phyloP scores from a whole-genome alignment of 2,329 filamentous ascomycete species.

The Aureobasidium sp. region DNA sequence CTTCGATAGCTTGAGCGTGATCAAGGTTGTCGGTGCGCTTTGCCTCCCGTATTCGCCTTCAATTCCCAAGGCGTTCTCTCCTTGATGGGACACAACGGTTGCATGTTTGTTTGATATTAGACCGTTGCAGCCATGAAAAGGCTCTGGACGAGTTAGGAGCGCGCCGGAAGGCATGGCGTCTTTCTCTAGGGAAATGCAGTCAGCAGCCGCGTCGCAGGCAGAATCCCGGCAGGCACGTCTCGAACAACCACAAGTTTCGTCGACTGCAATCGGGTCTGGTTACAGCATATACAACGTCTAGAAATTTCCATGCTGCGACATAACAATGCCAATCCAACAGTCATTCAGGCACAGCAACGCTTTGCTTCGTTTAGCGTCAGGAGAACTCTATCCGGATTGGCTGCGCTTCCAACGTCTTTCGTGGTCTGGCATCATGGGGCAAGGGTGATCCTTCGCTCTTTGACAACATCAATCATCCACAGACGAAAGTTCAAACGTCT shows the following conservation, averaged over 20 bases:
- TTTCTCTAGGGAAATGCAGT: not conserved
- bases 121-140: slow-evolving; percentile 10
- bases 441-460: not conserved
- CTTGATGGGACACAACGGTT: slow-evolving; percentile 1
- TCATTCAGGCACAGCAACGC: not conserved
- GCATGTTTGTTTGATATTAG: slow-evolving; percentile 9
- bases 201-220: not conserved
- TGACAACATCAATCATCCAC: not conserved
- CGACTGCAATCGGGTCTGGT: not conserved
- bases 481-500: slow-evolving; percentile 5
- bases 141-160: slow-evolving; percentile 1
- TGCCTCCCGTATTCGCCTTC: not conserved
- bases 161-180: not conserved
- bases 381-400: slow-evolving; percentile 12
- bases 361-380: slow-evolving; percentile 12
- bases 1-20: not conserved
- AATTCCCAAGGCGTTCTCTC: not conserved
- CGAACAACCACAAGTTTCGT: not conserved
- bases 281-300: not conserved
- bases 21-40: not conserved
- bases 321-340: not conserved
- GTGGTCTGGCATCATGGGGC: not conserved
- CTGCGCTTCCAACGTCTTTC: not conserved
- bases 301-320: slow-evolving; percentile 7
- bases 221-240: not conserved